Base-by-base conservation (phyloP, 1,284 basidiomycete species). In the Heterobasidion occidentale region DNA sequence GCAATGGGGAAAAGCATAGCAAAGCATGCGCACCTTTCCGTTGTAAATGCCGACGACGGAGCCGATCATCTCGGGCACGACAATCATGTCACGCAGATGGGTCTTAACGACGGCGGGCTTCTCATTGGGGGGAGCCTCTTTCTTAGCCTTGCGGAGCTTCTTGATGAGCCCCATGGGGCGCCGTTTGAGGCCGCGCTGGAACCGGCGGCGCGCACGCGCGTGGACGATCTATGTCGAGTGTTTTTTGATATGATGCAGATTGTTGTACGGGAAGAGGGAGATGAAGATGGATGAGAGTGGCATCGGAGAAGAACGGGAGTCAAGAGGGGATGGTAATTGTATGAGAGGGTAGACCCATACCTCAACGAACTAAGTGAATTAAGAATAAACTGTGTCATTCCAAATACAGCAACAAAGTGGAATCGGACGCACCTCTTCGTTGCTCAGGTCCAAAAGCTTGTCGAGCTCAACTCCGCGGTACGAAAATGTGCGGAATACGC, bases 31-130 rank as follows among this genome's bases (percentile, higher is more conserved):
- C 66, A 92, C 89, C 85, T 95, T 95, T 69, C 94, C 94, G 72
- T 95, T 96, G 89, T 99, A 99, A 72, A 97, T 94, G 66, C 94
- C 94, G 64, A 96, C 86, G 62, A 96, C 91, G 65, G 86, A 90
- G 63, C 96, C 96, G 74, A 99, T 98, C 97, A 99, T 99, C 82
- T 99, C 96, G 57, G 96, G 97, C 61, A 99, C 96, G 73, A 99
- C 88, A 75, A 98, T 95, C 96, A 99, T 99, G 80, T 99, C 89
- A 71, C 96, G 94, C 66, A 99, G 82, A 78, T 99, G 97, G 57
- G 97, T 99, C 86, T 98, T 99, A 72, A 99, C 94, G 65, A 94
- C 91, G 56, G 92, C 84, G 61, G 97, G 97, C 83, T 99, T 99
- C 80, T 98, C 93, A 78, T 98, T 98, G 68, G 96, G 92, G 60